Evolutionary conservation across 1,284 basidiomycete genomes (phyloP), one percentile per base, ranked within the genome.

Genomic region (Ganoderma multipileum): DNA sequence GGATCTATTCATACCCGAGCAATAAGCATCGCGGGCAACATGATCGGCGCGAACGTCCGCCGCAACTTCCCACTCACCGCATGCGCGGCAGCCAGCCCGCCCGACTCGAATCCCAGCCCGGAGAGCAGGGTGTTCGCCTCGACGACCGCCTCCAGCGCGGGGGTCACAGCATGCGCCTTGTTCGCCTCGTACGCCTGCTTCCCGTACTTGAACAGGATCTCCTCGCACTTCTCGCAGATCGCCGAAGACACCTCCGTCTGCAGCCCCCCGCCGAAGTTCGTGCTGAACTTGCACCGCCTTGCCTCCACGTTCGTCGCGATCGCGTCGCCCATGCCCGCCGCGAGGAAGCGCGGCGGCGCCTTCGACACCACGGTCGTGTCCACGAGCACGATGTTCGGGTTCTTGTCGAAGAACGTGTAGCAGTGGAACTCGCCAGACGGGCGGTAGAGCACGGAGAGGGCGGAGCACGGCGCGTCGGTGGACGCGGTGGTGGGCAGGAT

Each of bases 221-320:
- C 79, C 74, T 80, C 79, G 75, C 79, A 80, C 75, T 80, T 80
- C 20, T 72, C 64, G 68, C 78, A 74, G 58, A 80, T 79, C 20
- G 79, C 78, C 23, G 73, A 70, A 0, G 78, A 76, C 14, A 80
- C 75, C 71, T 75, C 75, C 39, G 79, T 79, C 41, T 77, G 79
- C 30, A 79, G 67, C n/a, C 78, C 78, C 3, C 76, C 76, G 30
- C 79, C 79, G 57, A 80, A 79, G 75, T 80, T 80, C 16, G 74
- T 70, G 70, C 76, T 77, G 74, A 74, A 76, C 61, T 61, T 65
- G 65, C 75, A 75, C 42, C 71, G 70, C n/a, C 74, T 68, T 39
- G 79, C 79, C 72, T 80, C 79, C 71, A 79, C 76, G 74, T 80
- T 79, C 63, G 79, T 80, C 62, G 79, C 79, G 71, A 80, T 68